Percentiles rank a stretch among this genome's conserved stretches.
phyloP scores from a whole-genome alignment of 2,329 filamentous ascomycete species.

The Botrytis aclada region DNA sequence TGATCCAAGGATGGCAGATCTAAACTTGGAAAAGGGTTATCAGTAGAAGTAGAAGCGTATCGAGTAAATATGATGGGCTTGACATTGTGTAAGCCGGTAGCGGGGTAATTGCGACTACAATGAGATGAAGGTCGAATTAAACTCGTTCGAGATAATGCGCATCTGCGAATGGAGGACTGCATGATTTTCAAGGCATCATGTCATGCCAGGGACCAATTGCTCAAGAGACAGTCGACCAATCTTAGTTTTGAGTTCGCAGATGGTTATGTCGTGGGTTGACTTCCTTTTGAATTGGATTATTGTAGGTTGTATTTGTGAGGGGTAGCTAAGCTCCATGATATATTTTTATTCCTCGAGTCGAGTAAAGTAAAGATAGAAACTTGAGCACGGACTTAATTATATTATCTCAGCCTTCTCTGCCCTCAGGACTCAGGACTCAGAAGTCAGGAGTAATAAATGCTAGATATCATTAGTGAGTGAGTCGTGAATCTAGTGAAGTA shows the following conservation, averaged over 20 bases:
- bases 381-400: conserved; percentile 10
- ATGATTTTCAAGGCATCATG: conserved; percentile 10
- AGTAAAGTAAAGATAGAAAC: background rate
- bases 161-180: conserved; percentile 17
- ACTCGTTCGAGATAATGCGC: conserved; percentile 8
- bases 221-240: background rate
- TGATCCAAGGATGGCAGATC: conserved; percentile 30
- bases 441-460: background rate
- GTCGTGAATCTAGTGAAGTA: conserved; percentile 4
- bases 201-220: background rate
- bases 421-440: background rate
- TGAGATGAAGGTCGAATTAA: background rate
- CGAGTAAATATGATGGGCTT: background rate
- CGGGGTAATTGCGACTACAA: background rate
- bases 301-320: background rate
- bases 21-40: conserved; percentile 15
- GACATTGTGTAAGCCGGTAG: background rate
- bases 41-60: background rate
- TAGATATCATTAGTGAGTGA: background rate
- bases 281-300: background rate
- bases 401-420: background rate
- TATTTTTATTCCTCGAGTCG: too few species aligned
- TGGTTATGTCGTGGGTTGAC: too few species aligned
- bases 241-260: background rate
- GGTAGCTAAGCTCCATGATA: background rate